Conservation (phyloP, 2,329 filamentous ascomycete species). For the Microthyrium microscopicum region DNA sequence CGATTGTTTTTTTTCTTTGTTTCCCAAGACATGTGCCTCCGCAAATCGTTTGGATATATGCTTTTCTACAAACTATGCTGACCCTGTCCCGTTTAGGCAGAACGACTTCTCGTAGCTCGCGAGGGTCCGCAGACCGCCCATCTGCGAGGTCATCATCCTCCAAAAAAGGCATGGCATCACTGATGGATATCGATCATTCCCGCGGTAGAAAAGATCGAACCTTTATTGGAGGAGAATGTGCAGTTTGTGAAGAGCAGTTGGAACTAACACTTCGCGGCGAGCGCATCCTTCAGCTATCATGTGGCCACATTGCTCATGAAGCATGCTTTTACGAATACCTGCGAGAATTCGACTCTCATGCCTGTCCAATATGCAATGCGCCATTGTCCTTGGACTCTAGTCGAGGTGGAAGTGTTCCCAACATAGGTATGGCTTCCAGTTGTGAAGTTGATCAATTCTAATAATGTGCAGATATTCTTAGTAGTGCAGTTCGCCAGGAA, state of each 20-base stretch:
- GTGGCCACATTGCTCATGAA: conserved; percentile 92
- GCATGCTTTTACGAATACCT: conserved; percentile 99
- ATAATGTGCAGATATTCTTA: too few relatives aligned
- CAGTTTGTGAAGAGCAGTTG: conserved; percentile 89
- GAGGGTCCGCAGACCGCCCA: conserved; percentile 6
- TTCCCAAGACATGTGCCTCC: too few relatives aligned
- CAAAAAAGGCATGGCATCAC: conserved; percentile 38
- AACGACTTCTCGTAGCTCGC: background rate
- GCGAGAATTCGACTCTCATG: conserved; percentile 81
- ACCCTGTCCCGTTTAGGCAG: conserved; percentile 1
- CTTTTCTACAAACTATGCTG: too few relatives aligned
- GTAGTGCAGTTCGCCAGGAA: too few relatives aligned
- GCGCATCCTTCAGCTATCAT: conserved; percentile 87
- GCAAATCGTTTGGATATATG: too few relatives aligned
- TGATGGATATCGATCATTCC: conserved; percentile 59
- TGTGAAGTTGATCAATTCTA: too few relatives aligned
- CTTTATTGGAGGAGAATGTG: conserved; percentile 87
- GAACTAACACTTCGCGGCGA: conserved; percentile 92
- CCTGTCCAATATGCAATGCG: conserved; percentile 85
- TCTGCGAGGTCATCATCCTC: too few relatives aligned
- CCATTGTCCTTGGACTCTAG: conserved; percentile 85
- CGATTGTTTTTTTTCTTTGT: background rate
- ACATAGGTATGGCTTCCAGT: conserved; percentile 56
- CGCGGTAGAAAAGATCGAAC: conserved; percentile 77
- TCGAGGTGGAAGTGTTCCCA: conserved; percentile 78